Percentiles rank a stretch among this genome's conserved stretches.
phyloP scores from a whole-genome alignment of 768 basidiomycete genomes.

The Clavaria fumosa region DNA sequence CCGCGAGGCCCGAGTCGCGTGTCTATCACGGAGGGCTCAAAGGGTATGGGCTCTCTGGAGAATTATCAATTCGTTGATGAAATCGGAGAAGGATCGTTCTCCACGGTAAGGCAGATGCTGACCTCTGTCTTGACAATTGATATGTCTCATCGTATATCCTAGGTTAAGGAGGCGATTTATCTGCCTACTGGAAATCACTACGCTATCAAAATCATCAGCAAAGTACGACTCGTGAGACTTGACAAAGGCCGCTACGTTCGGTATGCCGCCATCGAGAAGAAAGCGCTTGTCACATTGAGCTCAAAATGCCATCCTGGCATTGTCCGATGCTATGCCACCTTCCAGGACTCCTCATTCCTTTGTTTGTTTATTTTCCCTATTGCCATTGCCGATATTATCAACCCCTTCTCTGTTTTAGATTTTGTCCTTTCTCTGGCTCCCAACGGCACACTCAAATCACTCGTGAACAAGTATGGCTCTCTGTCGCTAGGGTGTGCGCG shows the following conservation, averaged over 20 bases:
- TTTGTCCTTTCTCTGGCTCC: slow-evolving; percentile 64
- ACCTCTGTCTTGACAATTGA: background rate
- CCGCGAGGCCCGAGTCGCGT: no score
- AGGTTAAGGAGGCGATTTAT: slow-evolving; percentile 39
- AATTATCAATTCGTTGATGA: slow-evolving; percentile 63
- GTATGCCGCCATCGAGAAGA: slow-evolving; percentile 71
- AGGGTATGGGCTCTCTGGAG: no score
- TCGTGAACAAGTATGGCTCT: slow-evolving; percentile 71
- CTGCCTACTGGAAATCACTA: slow-evolving; percentile 46
- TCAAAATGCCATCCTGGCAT: slow-evolving; percentile 61
- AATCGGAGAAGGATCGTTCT: slow-evolving; percentile 76
- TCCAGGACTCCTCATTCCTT: slow-evolving; percentile 71
- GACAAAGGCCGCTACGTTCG: slow-evolving; percentile 65
- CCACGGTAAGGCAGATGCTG: slow-evolving; percentile 46
- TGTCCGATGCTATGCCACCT: slow-evolving; percentile 66
- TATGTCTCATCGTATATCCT: slow-evolving; percentile 3
- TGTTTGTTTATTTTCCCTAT: slow-evolving; percentile 36
- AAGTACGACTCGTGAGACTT: slow-evolving; percentile 65
- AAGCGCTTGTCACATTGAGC: slow-evolving; percentile 59
- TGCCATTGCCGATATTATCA: background rate
- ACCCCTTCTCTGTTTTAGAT: slow-evolving; percentile 26
- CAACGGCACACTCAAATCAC: slow-evolving; percentile 65
- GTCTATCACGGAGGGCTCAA: no score
- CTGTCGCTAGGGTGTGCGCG: slow-evolving; percentile 60
- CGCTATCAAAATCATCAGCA: slow-evolving; percentile 73